A percentile compares a stretch with the other conserved stretches of the same genome.
These are phyloP conservation scores for Penicillium silybi DNA, from an alignment of 495 filamentous ascomycete genomes.

Conservation along the genomic window DNA sequence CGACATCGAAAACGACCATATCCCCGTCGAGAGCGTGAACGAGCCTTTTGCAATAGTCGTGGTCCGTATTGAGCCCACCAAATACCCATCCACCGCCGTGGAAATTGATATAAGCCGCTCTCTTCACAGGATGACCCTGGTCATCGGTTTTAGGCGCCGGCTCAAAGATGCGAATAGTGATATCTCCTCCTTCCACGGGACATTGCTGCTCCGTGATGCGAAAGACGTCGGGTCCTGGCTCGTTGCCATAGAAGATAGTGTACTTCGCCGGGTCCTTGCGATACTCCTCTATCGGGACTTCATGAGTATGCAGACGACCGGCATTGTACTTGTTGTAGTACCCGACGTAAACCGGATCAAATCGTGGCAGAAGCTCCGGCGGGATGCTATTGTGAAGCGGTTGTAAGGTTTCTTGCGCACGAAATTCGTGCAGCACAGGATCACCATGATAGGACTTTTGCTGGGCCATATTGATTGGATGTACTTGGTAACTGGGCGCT, in stretches of 20 bases:
- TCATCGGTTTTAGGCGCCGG: slow-evolving; percentile 24
- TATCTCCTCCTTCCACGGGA: slow-evolving; percentile 33
- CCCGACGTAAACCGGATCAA: slow-evolving; percentile 34
- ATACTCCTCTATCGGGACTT: slow-evolving; percentile 43
- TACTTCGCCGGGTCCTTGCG: slow-evolving; percentile 38
- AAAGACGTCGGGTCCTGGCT: slow-evolving; percentile 31
- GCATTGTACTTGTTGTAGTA: slow-evolving; percentile 38
- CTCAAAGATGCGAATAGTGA: slow-evolving; percentile 38
- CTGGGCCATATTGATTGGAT: slow-evolving; percentile 9
- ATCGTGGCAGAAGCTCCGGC: slow-evolving; percentile 25
- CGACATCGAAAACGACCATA: slow-evolving; percentile 37
- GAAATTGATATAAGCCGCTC: slow-evolving; percentile 38
- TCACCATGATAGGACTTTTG: neutral
- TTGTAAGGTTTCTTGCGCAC: slow-evolving; percentile 18
- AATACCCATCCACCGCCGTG: slow-evolving; percentile 43
- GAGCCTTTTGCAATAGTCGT: slow-evolving; percentile 36
- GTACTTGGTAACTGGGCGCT: too few relatives aligned
- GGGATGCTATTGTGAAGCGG: slow-evolving; percentile 40
- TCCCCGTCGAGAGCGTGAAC: slow-evolving; percentile 34
- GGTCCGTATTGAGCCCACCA: slow-evolving; percentile 29
- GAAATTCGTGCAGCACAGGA: slow-evolving; percentile 21
- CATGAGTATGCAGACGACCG: slow-evolving; percentile 39
- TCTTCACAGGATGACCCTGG: slow-evolving; percentile 27
- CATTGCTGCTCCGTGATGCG: slow-evolving; percentile 39
- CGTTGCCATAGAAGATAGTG: slow-evolving; percentile 32